Conservation (phyloP, 805 yeast genomes). For the Teunomyces lycoperdinae region DNA sequence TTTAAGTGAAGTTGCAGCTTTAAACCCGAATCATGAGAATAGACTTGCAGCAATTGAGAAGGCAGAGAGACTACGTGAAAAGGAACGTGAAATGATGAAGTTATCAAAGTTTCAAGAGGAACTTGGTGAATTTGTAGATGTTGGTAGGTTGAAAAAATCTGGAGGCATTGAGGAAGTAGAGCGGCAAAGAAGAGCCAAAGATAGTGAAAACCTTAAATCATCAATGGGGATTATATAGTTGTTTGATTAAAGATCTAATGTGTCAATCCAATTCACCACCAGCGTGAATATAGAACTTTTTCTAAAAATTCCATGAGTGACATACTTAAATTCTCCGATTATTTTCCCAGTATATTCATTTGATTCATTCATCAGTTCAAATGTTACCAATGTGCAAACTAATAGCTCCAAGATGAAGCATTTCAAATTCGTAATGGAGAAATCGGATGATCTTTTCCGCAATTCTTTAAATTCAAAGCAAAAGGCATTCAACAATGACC, state of each 20-base stretch:
- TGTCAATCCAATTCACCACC: conserved; percentile 6
- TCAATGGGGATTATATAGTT: conserved; percentile 29
- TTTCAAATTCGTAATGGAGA: neutral
- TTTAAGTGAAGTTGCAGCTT: conserved; percentile 70
- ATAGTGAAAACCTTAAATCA: conserved; percentile 64
- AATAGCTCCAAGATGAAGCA: neutral
- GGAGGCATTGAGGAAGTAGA: conserved; percentile 93
- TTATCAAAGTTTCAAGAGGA: conserved; percentile 78
- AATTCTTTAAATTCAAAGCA: conserved; percentile 4
- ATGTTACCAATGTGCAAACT: neutral
- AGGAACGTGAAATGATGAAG: conserved; percentile 57
- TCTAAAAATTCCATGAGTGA: neutral
- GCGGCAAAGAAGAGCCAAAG: conserved; percentile 60
- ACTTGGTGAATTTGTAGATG: conserved; percentile 79
- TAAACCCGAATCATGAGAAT: conserved; percentile 80
- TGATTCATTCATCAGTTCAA: conserved; percentile 1
- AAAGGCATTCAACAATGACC: conserved; percentile 10
- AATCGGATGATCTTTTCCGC: conserved; percentile 3
- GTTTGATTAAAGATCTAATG: neutral
- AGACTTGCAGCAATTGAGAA: conserved; percentile 85
- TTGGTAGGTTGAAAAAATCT: conserved; percentile 67
- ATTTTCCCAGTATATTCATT: conserved; percentile 6
- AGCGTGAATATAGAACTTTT: neutral
- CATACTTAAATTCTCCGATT: conserved; percentile 7
- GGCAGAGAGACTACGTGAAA: conserved; percentile 78